Evolutionary conservation across 2,329 filamentous ascomycete genomes (phyloP), one percentile per base, ranked within the genome.

Genomic region (Golovinomyces cichoracearum): DNA sequence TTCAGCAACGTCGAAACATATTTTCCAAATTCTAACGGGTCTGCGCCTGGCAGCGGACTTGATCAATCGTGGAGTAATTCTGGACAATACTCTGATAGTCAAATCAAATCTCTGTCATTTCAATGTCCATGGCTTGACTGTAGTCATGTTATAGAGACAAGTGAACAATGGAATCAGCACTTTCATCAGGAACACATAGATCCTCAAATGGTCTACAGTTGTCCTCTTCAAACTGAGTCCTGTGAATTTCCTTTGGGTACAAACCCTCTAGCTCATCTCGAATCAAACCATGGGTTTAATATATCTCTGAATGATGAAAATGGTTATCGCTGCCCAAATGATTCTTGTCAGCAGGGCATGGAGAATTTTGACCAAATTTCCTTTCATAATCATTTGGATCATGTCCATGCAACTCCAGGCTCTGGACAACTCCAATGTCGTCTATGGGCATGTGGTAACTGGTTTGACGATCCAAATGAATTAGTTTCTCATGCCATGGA

Each of bases 371-470:
- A 57, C 49, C 54, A 54, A 37, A 47, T 51, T 17, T 56, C 53
- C 51, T 53, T 61, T 45, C 58, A 61, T 35, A 53, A 56, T 47
- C 58, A 61, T 42, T 53, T 60, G 21, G 56, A 57, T 45, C 49
- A 55, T 44, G 53, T 51, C 41, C 58, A 61, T 50, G 55, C 57
- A 10, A 58, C 51, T 27, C 57, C 57, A 22, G 48, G 48, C 38
- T 53, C 54, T 50, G 57, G 57, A 21, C 40, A 49, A 4, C 50
- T 61, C 15, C 51, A 53, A 12, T 61, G 58, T 40, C 54, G 52
- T 27, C 47, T 57, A 21, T 52, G 56, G 37, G 51, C 53, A 22
- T 60, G 58, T 48, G 50, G 53, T 23, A 53, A 49, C 37, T 48
- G 45, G 15, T 57, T 60, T 45, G 45, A 52, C 41, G 55, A 59